phyloP scores from a whole-genome alignment of 2,329 filamentous ascomycete genomes.

The Stachybotrys elegans region DNA sequence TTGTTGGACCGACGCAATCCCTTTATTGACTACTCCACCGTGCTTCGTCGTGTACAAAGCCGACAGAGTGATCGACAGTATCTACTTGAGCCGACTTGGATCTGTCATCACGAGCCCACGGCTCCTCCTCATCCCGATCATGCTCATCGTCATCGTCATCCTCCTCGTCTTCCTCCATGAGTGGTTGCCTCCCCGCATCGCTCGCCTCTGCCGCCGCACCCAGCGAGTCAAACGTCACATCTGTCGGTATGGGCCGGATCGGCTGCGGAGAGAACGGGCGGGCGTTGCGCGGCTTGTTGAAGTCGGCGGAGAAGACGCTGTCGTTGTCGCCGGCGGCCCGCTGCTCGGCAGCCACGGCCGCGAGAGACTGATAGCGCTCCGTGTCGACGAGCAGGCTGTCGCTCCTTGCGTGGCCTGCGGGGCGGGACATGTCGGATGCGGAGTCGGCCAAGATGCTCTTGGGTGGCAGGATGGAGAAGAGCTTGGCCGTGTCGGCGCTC shows the following conservation, averaged over 20 bases:
- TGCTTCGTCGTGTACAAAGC: conserved; percentile 21
- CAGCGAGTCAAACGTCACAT: conserved; percentile 34
- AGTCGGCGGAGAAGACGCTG: conserved; percentile 48
- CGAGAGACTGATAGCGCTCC: conserved; percentile 54
- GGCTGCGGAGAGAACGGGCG: conserved; percentile 58
- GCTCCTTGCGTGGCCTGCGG: conserved; percentile 34
- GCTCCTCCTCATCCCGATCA: conserved; percentile 16
- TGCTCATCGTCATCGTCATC: conserved; percentile 14
- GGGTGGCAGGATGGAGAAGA: conserved; percentile 61
- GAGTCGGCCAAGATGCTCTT: conserved; percentile 57
- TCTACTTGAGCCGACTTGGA: conserved; percentile 10
- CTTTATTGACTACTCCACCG: conserved; percentile 12
- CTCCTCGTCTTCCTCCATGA: conserved; percentile 6
- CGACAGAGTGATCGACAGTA: conserved; percentile 18
- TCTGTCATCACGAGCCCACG: conserved; percentile 10
- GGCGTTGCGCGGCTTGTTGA: conserved; percentile 48
- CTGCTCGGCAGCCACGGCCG: conserved; percentile 32
- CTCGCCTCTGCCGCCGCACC: conserved; percentile 16
- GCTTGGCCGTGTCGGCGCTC: conserved; percentile 36
- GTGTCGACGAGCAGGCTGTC: conserved; percentile 51
- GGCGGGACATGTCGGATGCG: conserved; percentile 31
- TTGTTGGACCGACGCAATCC: background rate
- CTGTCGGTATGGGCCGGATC: conserved; percentile 33
- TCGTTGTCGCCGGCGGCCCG: conserved; percentile 32
- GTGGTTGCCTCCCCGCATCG: conserved; percentile 6